Evolutionary conservation across 2,329 filamentous ascomycete genomes (phyloP).

Genomic region (Incumbomyces delicatus): DNA sequence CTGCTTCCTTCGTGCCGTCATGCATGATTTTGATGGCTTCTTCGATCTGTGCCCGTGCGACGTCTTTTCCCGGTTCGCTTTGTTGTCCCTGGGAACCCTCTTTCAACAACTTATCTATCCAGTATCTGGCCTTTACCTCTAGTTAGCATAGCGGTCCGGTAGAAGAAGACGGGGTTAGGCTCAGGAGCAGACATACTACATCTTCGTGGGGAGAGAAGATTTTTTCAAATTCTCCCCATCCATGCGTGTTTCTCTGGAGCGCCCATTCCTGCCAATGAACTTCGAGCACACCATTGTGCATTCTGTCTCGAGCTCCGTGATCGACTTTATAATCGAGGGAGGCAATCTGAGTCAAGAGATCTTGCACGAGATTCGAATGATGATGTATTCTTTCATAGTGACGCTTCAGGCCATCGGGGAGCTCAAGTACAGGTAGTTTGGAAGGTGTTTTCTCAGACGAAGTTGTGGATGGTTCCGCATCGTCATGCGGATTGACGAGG

Average conservation of each 20-base stretch:
- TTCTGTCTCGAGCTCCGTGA: neutral
- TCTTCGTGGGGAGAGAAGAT: neutral
- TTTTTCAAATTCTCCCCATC: neutral
- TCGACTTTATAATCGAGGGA: constrained; percentile 1
- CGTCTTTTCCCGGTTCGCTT: too few species aligned
- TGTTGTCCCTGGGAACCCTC: too few species aligned
- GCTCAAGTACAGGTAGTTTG: neutral
- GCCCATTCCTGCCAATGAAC: constrained; percentile 6
- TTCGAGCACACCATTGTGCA: constrained; percentile 3
- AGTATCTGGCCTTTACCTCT: too few species aligned
- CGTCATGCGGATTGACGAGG: neutral
- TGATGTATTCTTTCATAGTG: constrained; percentile 1
- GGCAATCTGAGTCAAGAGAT: neutral
- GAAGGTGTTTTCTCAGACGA: neutral
- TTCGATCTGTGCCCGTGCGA: too few species aligned
- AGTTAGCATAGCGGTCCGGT: too few species aligned
- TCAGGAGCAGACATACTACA: neutral
- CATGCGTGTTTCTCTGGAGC: neutral
- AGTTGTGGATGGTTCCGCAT: neutral
- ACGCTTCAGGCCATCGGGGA: neutral
- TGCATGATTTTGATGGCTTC: too few species aligned
- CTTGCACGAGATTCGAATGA: constrained; percentile 5
- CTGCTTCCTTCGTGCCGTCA: too few species aligned
- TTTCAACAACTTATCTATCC: too few species aligned
- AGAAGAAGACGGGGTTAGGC: too few species aligned